These are phyloP conservation scores for Calocera viscosa DNA, from an alignment of 768 basidiomycete species.

Conservation along the genomic window DNA sequence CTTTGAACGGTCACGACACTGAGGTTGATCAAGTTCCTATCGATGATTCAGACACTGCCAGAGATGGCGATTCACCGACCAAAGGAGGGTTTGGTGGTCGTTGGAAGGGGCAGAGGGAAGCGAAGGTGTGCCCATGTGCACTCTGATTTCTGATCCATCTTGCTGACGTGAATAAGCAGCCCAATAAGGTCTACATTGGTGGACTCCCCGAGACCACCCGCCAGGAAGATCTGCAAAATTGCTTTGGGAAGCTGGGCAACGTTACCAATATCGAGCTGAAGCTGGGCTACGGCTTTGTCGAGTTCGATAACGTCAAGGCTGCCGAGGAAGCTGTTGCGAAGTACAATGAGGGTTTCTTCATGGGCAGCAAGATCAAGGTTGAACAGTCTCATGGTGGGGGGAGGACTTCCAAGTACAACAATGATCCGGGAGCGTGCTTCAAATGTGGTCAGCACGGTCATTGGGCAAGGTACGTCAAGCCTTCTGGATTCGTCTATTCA, in stretches of 20 bases:
- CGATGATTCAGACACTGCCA: neutral
- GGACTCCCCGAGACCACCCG: slow-evolving; percentile 79
- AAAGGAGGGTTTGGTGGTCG: neutral
- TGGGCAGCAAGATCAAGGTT: slow-evolving; percentile 86
- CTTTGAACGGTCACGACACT: neutral
- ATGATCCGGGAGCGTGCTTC: slow-evolving; percentile 82
- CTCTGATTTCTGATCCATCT: neutral
- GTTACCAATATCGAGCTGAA: slow-evolving; percentile 72
- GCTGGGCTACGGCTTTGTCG: slow-evolving; percentile 82
- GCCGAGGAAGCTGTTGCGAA: slow-evolving; percentile 80
- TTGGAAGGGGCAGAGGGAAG: neutral
- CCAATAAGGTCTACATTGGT: slow-evolving; percentile 88
- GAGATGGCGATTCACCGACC: neutral
- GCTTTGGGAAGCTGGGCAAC: slow-evolving; percentile 72
- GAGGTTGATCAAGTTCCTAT: neutral
- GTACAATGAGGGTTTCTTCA: slow-evolving; percentile 79
- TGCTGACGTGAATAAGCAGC: slow-evolving; percentile 38
- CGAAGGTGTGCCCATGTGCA: neutral
- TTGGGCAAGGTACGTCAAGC: slow-evolving; percentile 62
- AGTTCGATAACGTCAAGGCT: slow-evolving; percentile 69
- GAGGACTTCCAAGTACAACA: slow-evolving; percentile 62
- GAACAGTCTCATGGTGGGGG: slow-evolving; percentile 77
- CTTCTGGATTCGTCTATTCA: neutral
- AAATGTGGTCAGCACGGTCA: slow-evolving; percentile 76
- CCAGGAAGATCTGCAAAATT: slow-evolving; percentile 70